Percentiles rank a stretch among this genome's conserved stretches.
Evolutionary conservation across 2,329 filamentous ascomycete genomes (phyloP).

Genomic region (Aspergillus sp.): DNA sequence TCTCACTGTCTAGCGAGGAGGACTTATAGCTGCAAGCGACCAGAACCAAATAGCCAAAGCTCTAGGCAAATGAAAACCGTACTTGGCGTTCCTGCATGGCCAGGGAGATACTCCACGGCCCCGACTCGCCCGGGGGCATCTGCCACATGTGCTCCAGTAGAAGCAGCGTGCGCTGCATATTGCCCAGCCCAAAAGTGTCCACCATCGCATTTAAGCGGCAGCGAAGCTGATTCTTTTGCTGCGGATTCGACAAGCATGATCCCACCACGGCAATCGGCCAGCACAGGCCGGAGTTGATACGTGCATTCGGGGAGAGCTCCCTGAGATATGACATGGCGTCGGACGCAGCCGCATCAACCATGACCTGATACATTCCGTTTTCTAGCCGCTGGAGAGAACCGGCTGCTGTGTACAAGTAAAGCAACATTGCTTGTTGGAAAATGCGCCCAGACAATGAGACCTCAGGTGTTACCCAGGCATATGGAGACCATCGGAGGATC

Average conservation of each 20-base stretch:
- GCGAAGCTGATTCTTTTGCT: conserved; percentile 20
- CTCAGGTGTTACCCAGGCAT: conserved; percentile 25
- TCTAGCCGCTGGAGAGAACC: conserved; percentile 14
- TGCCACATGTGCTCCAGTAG: conserved; percentile 38
- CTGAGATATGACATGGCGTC: conserved; percentile 19
- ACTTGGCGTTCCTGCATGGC: conserved; percentile 41
- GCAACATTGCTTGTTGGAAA: conserved; percentile 38
- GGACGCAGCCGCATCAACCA: conserved; percentile 16
- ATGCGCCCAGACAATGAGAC: conserved; percentile 35
- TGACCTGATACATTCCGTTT: conserved; percentile 18
- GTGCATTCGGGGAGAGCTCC: conserved; percentile 15
- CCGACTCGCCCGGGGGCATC: conserved; percentile 20
- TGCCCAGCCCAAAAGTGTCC: conserved; percentile 34
- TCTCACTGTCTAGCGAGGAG: too few relatives aligned
- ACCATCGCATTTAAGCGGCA: conserved; percentile 19
- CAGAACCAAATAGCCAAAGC: too few relatives aligned
- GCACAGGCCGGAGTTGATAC: conserved; percentile 28
- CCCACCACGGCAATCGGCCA: conserved; percentile 25
- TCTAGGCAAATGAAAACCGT: conserved; percentile 42
- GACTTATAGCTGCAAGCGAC: too few relatives aligned
- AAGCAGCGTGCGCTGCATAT: conserved; percentile 37
- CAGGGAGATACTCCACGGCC: conserved; percentile 38
- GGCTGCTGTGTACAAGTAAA: conserved; percentile 32
- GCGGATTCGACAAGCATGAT: conserved; percentile 13
- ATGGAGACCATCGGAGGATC: conserved; percentile 34